Evolutionary conservation across 495 filamentous ascomycete species (phyloP), one percentile per base, ranked within the genome.

Genomic region (Barbatosphaeria neglecta): DNA sequence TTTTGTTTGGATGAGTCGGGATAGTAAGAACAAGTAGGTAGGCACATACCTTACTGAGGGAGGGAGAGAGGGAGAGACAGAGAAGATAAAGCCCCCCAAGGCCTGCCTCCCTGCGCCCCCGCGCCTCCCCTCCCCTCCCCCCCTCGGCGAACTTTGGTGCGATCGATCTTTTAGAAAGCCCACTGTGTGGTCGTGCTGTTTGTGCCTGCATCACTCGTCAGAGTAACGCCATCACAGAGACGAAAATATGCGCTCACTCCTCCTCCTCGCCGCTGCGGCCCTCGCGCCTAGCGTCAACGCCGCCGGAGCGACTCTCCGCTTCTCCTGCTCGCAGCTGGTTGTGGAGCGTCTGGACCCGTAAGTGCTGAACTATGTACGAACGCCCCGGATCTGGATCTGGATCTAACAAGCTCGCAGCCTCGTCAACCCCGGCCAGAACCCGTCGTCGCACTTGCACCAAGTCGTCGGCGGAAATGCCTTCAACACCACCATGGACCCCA

Each of bases 261-360:
- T 39, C 35, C 50, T 64, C 47, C 50, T 62, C 11, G 59, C 56
- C 22, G 56, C 53, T 20, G 54, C 52, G 50, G 55, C 49, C 47
- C 22, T 60, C 25, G 50, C 41, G 41, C 59, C 53, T 37, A 53
- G 52, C 45, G 61, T 60, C 22, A 53, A 60, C 27, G 61, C 56
- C 41, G 60, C 58, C 16, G 39, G 39, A 17, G 54, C 61, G 31
- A 64, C 59, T 27, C 62, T 70, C 48, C 65, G 67, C 22, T 70
- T 70, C 50, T 65, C 64, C 3, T 70, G 67, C 54, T 56, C 67
- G 13, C 64, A 64, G 48, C 64, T 67, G n/a, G 62, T 66, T 6
- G 63, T 70, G 33, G 64, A 70, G 41, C 65, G 67, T 45, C 59
- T 70, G 38, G 67, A 70, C 48, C 67, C 66, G 54, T 64, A 56